Percentiles rank a stretch among this genome's conserved stretches.
These are phyloP conservation scores for Pseudognaphalium luteoalbum DNA, from an alignment of 129 eudicot species.

Conservation along the genomic window DNA sequence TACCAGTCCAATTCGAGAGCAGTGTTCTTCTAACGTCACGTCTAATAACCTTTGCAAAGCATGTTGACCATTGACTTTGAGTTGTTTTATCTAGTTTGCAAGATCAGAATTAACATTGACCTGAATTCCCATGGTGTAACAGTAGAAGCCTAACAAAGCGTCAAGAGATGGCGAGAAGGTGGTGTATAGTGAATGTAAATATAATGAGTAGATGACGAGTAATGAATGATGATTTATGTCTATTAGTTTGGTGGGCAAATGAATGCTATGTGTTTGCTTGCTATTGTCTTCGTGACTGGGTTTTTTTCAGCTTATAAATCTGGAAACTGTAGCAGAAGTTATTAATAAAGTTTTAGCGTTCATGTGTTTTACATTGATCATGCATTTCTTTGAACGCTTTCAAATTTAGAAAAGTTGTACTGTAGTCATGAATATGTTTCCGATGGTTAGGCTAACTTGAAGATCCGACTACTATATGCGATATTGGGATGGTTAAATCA, in stretches of 20 bases:
- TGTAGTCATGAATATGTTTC: not conserved
- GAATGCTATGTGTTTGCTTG: constrained; percentile 8
- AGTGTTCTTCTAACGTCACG: constrained; percentile 57
- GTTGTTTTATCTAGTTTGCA: constrained; percentile 1
- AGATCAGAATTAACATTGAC: constrained; percentile 3
- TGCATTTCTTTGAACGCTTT: not conserved
- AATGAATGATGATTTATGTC: constrained; percentile 22
- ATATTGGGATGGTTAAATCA: no score
- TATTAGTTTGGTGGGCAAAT: constrained; percentile 16
- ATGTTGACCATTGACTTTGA: constrained; percentile 44
- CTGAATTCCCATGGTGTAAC: constrained; percentile 11
- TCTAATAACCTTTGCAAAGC: constrained; percentile 87
- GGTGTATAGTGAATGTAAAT: constrained; percentile 44
- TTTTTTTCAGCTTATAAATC: constrained; percentile 5
- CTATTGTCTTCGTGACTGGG: not conserved
- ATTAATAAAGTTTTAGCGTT: constrained; percentile 27
- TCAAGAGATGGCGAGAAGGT: constrained; percentile 10
- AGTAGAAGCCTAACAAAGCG: constrained; percentile 24
- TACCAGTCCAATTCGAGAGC: constrained; percentile 70
- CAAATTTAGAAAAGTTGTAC: not conserved
- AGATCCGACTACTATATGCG: no score
- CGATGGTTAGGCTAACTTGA: no score
- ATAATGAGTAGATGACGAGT: constrained; percentile 28
- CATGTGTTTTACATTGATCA: constrained; percentile 18
- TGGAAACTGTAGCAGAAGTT: constrained; percentile 12